Base-by-base conservation (phyloP, 805 yeast species). In the Pichia californica region DNA sequence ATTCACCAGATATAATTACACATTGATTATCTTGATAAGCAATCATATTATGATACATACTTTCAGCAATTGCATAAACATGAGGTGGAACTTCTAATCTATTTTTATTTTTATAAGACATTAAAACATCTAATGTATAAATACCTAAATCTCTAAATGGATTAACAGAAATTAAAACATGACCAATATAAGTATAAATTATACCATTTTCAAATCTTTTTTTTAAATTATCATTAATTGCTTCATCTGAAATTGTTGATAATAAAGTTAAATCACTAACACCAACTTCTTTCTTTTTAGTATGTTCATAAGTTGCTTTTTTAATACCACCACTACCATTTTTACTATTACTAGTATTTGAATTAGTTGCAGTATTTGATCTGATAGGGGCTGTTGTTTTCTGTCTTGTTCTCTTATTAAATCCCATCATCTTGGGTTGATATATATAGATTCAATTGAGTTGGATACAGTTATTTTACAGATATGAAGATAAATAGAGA, bases 11-110 rank as follows among this genome's bases (percentile, higher is more conserved):
- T 52, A 93, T 93, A 55, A 93, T 93, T 19, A 93, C 98, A 74
- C 98, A 91, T 63, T 93, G 99, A 59, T 81, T 88, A 56, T 93
- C 98, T 46, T 84, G 79, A 65, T 93, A 93, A 0, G 95, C 83
- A 64, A 89, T 89, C 81, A 93, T 75, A 62, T 91, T 86, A 67
- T 93, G 91, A 64, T 83, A 93, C 95, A 93, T 88, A 29, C 94
- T 69, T 66, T 93, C 99, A 10, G 99, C 99, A 56, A 93, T 88
- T 41, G 98, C 96, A 65, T 83, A 93, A 26, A 93, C 99, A 66
- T 93, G 99, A 3, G 99, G 99, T 15, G 98, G 95, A 25, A 85
- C 96, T 66, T 93, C 99, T 46, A 93, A 70, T 56, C 99, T 74
- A 64, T 93, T 93, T 63, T 89, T 88, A 49, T 96, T 96, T 62